Evolutionary conservation across 1,284 basidiomycete species (phyloP).

Genomic region (Pterulicium gracile): DNA sequence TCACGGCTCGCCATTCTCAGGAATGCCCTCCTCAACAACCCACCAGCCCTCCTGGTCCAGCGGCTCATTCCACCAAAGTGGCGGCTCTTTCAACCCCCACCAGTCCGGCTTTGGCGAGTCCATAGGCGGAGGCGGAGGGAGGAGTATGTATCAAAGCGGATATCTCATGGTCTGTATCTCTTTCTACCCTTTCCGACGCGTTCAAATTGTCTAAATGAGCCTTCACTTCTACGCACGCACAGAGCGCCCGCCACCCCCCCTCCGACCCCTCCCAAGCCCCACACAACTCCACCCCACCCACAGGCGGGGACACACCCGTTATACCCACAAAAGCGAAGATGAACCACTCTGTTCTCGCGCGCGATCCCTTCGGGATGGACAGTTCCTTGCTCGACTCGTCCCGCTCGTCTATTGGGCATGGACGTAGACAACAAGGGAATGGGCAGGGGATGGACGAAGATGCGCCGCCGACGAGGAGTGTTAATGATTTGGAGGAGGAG

Average conservation of each 20-base stretch:
- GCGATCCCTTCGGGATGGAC: constrained; percentile 1
- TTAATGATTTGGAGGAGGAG: constrained; percentile 61
- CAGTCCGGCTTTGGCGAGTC: constrained; percentile 33
- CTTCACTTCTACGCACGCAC: constrained; percentile 26
- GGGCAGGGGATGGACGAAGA: constrained; percentile 58
- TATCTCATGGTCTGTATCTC: constrained; percentile 53
- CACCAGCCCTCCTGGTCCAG: constrained; percentile 11
- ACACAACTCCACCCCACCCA: constrained; percentile 39
- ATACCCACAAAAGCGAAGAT: constrained; percentile 70
- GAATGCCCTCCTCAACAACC: constrained; percentile 13
- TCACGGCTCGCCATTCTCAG: too few relatives aligned
- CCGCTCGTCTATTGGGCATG: constrained; percentile 7
- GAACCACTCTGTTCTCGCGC: constrained; percentile 31
- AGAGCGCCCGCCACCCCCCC: too few relatives aligned
- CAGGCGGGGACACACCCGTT: constrained; percentile 52
- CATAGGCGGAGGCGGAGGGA: constrained; percentile 42
- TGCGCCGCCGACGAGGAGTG: constrained; percentile 59
- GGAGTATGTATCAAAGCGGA: constrained; percentile 65
- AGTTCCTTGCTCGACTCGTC: neutral
- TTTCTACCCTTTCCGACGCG: constrained; percentile 21
- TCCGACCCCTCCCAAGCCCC: neutral
- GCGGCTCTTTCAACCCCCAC: neutral
- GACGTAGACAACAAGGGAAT: constrained; percentile 40
- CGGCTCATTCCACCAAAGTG: constrained; percentile 7
- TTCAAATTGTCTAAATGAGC: constrained; percentile 6